These are phyloP conservation scores for Ustilago tritici DNA, from an alignment of 1,284 basidiomycete species.

Conservation along the genomic window DNA sequence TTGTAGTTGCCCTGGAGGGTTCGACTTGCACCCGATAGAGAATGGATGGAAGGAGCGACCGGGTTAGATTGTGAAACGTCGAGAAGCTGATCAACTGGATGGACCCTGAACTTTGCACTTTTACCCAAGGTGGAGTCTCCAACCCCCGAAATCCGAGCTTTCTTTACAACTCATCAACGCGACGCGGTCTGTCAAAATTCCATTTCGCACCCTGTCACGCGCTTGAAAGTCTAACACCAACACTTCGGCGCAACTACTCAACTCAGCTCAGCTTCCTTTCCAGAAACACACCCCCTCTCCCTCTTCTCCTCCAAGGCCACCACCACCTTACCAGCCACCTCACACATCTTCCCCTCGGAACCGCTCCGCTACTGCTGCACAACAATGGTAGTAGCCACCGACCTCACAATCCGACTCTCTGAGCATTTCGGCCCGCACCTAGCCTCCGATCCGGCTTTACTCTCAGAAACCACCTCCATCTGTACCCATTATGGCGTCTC, in stretches of 20 bases:
- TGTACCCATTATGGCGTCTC: slow-evolving; percentile 45
- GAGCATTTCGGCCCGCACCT: slow-evolving; percentile 45
- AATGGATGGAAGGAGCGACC: not conserved
- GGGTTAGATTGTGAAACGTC: not conserved
- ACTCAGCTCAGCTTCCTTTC: not conserved
- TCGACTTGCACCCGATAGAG: no score
- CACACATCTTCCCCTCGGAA: no score
- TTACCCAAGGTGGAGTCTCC: not conserved
- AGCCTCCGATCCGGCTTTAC: slow-evolving; percentile 31
- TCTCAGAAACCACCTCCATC: slow-evolving; percentile 50
- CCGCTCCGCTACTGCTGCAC: not conserved
- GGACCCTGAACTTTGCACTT: slow-evolving; percentile 16
- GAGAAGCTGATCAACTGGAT: not conserved
- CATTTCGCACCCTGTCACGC: not conserved
- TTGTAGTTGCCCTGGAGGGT: not conserved
- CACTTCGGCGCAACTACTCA: not conserved
- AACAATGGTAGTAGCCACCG: slow-evolving; percentile 22
- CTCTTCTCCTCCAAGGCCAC: not conserved
- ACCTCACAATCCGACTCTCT: slow-evolving; percentile 31
- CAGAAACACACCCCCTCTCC: not conserved
- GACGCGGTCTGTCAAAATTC: slow-evolving; percentile 22
- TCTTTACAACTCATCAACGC: slow-evolving; percentile 30
- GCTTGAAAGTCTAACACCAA: not conserved
- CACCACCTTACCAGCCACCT: no score
- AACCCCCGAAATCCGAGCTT: slow-evolving; percentile 20